Evolutionary conservation across 176 grass and related monocot species (phyloP), one percentile per base, ranked within the genome.

Genomic region (Oryza glaberrima): DNA sequence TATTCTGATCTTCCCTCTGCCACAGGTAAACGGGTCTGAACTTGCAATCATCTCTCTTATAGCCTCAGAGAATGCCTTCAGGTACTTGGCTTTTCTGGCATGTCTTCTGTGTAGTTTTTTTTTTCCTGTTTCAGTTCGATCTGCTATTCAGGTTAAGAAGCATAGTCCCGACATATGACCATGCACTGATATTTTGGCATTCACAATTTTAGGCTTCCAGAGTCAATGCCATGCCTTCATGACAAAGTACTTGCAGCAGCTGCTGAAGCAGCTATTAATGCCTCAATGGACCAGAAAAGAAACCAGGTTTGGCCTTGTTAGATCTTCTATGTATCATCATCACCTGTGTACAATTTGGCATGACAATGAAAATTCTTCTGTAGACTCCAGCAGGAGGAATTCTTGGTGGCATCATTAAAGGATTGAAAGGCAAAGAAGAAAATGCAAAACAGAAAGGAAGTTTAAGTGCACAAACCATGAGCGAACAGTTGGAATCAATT

Each of bases 231-330:
- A 38, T 95, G 85, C 76, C 93, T 98, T 92, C 93, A 95, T 85
- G 91, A 98, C 84, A 94, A 95, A 87, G 89, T 95, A 83, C 87
- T 95, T 81, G 96, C 96, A 87, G 89, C 93, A 49, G 96, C 96
- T 83, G 91, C 92, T 12, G 91, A 91, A 67, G 95, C 91, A 77
- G 93, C 91, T 67, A 88, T 90, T 82, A 90, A 75, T 73, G 86
- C 84, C 86, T 93, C 87, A 32, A 56, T 10, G 72, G 84, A 88
- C 81, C 85, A 88, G 87, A 98, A 94, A 89, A 93, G 84, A 87
- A 95, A 79, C 81, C 94, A 94, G 93, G 93, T 98, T 12, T 49
- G 9, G 32, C 16, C 64, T 82, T 78, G 15, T 89, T 63, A 67
- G 63, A 77, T 81, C 47, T 14, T 32, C 8, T 68, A 48, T 61